A percentile compares a stretch with the other conserved stretches of the same genome.
These are phyloP conservation scores for Kwoniella sp. DNA, from an alignment of 768 basidiomycete genomes.

Conservation along the genomic window DNA sequence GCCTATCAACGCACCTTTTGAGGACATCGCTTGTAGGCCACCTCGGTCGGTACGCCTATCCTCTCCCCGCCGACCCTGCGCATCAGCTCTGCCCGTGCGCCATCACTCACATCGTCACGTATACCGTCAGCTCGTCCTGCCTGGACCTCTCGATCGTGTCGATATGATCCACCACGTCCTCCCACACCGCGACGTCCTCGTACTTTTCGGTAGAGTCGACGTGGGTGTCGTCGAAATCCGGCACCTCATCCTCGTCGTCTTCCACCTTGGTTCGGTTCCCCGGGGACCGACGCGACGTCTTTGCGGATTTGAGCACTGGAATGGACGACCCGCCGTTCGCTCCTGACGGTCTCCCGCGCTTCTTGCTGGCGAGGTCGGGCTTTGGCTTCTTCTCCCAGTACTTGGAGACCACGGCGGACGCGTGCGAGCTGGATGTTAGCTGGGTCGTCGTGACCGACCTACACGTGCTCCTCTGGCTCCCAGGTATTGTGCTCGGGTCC, in stretches of 20 bases:
- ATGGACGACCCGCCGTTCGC: conserved; percentile 3
- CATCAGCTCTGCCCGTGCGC: not conserved
- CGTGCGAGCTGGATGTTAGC: conserved; percentile 26
- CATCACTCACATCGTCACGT: conserved; percentile 45
- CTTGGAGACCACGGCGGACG: conserved; percentile 28
- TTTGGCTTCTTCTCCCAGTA: conserved; percentile 42
- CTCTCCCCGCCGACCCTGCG: conserved; percentile 41
- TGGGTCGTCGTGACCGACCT: conserved; percentile 1
- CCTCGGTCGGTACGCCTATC: conserved; percentile 24
- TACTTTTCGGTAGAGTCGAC: conserved; percentile 37
- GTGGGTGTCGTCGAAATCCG: conserved; percentile 27
- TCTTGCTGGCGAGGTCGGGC: conserved; percentile 12
- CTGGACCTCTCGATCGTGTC: conserved; percentile 42
- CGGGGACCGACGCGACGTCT: conserved; percentile 8
- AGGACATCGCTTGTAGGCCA: conserved; percentile 42
- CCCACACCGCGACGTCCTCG: conserved; percentile 42
- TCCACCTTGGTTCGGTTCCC: conserved; percentile 5
- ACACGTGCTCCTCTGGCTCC: conserved; percentile 48
- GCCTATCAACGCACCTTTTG: too few relatives aligned
- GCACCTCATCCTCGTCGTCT: conserved; percentile 20
- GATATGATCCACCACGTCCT: conserved; percentile 35
- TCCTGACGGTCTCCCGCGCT: conserved; percentile 10
- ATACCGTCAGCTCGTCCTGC: conserved; percentile 31
- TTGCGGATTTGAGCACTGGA: conserved; percentile 16
- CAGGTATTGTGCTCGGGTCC: conserved; percentile 46